phyloP scores from a whole-genome alignment of 495 filamentous ascomycete species.

The Parathielavia hyrcaniae region DNA sequence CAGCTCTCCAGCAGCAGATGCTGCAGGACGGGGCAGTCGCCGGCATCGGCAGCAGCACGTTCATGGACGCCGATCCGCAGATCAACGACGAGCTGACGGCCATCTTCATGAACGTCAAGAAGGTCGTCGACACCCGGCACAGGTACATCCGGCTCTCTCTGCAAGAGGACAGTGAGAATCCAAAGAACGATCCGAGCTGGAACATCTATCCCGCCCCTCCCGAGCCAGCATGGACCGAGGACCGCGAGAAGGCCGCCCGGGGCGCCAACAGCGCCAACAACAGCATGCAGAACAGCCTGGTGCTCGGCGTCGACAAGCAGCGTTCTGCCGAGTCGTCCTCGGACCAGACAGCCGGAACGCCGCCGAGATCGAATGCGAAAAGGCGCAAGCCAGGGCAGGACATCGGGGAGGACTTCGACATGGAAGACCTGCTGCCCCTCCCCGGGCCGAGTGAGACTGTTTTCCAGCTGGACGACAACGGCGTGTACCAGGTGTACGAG shows the following conservation, averaged over 20 bases:
- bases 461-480: constrained; percentile 71
- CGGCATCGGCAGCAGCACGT: constrained; percentile 36
- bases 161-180: constrained; percentile 73
- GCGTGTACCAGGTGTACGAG: constrained; percentile 89
- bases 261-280: constrained; percentile 40
- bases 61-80: constrained; percentile 55
- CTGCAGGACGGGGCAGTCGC: constrained; percentile 26
- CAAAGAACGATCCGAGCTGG: constrained; percentile 79
- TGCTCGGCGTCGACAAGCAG: constrained; percentile 40
- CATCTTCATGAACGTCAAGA: constrained; percentile 84
- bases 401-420: constrained; percentile 71
- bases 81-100: constrained; percentile 73
- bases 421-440: constrained; percentile 67
- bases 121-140: constrained; percentile 73
- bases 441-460: constrained; percentile 62
- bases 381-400: constrained; percentile 83
- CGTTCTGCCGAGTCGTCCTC: constrained; percentile 8
- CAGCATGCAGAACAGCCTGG: constrained; percentile 52
- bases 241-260: constrained; percentile 45
- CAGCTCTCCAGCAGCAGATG: constrained; percentile 28
- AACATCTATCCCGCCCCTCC: constrained; percentile 84
- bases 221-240: constrained; percentile 80
- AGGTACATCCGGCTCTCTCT: constrained; percentile 86
- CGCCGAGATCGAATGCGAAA: constrained; percentile 36
- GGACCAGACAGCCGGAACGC: constrained; percentile 18